phyloP scores from a whole-genome alignment of 345 rosid genomes.

The Populus ilicifolia region DNA sequence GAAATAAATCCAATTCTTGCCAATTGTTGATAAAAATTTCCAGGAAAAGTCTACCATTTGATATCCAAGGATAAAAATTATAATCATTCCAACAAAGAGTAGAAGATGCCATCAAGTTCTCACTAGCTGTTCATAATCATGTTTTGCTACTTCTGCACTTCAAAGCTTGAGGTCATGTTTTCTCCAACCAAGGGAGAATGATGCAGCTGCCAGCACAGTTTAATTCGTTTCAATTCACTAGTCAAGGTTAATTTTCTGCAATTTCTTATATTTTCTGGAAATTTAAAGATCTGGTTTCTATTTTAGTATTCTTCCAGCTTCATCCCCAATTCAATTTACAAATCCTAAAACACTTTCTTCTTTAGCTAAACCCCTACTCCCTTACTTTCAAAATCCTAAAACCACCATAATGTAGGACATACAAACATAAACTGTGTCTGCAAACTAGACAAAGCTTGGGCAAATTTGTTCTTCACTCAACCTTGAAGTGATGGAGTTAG shows the following conservation, averaged over 20 bases:
- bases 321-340: background rate
- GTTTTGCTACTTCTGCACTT: no score
- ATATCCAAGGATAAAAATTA: no score
- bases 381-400: background rate
- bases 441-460: background rate
- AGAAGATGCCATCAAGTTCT: no score
- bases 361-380: background rate
- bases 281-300: background rate
- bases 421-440: background rate
- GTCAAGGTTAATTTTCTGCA: no score
- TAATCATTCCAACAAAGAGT: no score
- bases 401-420: background rate
- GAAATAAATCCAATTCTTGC: background rate
- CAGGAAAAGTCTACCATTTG: no score
- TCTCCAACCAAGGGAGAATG: no score
- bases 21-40: background rate
- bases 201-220: no score
- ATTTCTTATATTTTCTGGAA: background rate
- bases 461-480: background rate
- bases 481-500: background rate
- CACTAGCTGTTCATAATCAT: no score
- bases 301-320: background rate
- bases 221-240: no score
- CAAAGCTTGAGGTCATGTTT: no score
- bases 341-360: background rate